Evolutionary conservation across 306 rosid genomes (phyloP).

Genomic region (Leucaena leucocephala): DNA sequence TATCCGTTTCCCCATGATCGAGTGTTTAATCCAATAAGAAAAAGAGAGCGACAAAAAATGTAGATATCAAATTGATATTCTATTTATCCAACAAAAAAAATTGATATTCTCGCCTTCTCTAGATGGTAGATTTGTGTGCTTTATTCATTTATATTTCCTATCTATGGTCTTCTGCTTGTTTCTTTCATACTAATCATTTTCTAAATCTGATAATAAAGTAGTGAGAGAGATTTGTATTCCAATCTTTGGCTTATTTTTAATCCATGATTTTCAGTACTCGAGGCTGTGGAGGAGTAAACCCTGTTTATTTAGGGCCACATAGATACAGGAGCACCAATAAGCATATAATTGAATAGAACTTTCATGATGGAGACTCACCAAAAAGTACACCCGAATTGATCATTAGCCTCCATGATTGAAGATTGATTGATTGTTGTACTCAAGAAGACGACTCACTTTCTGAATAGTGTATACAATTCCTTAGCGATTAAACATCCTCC

Average conservation of each 20-base stretch:
- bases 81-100: too few species aligned
- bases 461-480: constrained; percentile 29
- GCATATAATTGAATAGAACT: neutral
- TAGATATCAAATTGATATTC: too few species aligned
- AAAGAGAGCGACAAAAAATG: too few species aligned
- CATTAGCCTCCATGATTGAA: constrained; percentile 22
- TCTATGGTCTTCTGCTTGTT: neutral
- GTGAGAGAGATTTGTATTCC: neutral
- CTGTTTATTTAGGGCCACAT: neutral
- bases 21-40: neutral
- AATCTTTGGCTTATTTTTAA: neutral
- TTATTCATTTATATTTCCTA: neutral
- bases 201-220: neutral
- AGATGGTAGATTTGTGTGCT: neutral
- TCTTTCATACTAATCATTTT: neutral
- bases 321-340: too few species aligned
- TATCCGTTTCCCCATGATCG: neutral
- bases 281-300: neutral
- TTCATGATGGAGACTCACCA: constrained; percentile 1
- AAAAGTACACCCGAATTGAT: neutral
- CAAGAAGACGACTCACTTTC: constrained; percentile 21
- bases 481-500: constrained; percentile 53
- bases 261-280: neutral
- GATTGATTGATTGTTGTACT: constrained; percentile 26
- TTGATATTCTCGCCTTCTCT: neutral